Evolutionary conservation across 1,139 yeast genomes (phyloP), one percentile per base, ranked within the genome.

Genomic region (Geotrichum cucujoidarum): DNA sequence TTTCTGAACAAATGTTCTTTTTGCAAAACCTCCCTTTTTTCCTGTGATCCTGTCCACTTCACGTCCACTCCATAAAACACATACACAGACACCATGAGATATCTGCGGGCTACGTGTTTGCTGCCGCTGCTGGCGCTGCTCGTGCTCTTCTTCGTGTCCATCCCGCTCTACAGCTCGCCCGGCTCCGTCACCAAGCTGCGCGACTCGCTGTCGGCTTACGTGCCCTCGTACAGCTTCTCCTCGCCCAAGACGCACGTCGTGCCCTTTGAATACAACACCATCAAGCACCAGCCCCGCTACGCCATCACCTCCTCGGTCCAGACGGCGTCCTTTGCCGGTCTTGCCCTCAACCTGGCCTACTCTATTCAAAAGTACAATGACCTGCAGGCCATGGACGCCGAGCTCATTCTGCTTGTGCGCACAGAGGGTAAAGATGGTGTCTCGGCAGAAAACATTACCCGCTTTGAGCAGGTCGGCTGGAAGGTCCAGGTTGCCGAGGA

Each of bases 401-500:
- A 57, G 25, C 49, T 57, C 43, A 52, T 58, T 32, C 41, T 57
- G 37, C 51, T 57, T n/a, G 60, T 57, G 22, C 53, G 60, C 16
- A 54, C 56, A 2, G 55, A 57, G 17, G 61, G 60, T 4, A 51
- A 50, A 24, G 60, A 56, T 13, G 61, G 59, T 7, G 57, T 58
- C n/a, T 51, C 59, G 2, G 48, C 51, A 3, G 53, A 54, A 40
- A 57, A 58, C 22, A 58, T 57, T 32, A 52, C 59, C 7, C 40
- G 55, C 10, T 48, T 58, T 11, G 55, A 56, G 39, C 47, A 53
- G 18, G 58, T 55, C 4, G 61, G 61, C 22, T 58, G 61, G 61
- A 50, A 43, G 18, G 52, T 58, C 29, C 45, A 50, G 51, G 52
- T 52, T 18, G 55, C 55, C 17, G 52, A 53, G 31, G 61, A 56